Conservation (phyloP, 495 filamentous ascomycete genomes). For the Parathielavia appendiculata region DNA sequence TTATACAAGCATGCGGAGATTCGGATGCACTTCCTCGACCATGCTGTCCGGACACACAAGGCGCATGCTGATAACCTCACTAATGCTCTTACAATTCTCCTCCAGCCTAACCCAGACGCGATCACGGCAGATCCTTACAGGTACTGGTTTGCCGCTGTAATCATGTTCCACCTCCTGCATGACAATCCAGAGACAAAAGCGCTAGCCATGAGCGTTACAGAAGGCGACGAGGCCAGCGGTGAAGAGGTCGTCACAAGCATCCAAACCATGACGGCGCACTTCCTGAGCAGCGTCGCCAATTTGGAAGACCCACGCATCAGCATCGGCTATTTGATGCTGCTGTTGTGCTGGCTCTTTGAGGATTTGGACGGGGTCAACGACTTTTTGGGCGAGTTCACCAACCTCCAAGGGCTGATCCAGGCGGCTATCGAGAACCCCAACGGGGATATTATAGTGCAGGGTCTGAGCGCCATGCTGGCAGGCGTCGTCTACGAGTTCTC, state of each 20-base stretch:
- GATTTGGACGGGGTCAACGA: constrained; percentile 89
- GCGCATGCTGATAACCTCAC: constrained; percentile 76
- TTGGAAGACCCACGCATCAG: constrained; percentile 74
- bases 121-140: constrained; percentile 77
- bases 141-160: constrained; percentile 84
- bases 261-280: constrained; percentile 74
- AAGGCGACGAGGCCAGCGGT: constrained; percentile 83
- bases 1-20: constrained; percentile 74
- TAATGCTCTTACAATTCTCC: constrained; percentile 82
- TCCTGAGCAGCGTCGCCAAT: constrained; percentile 65
- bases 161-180: constrained; percentile 83
- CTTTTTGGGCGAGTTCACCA: constrained; percentile 91
- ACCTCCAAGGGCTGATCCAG: constrained; percentile 77
- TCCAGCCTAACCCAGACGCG: constrained; percentile 54
- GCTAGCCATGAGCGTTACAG: constrained; percentile 72
- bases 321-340: constrained; percentile 83
- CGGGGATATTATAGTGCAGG: constrained; percentile 63
- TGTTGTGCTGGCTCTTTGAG: constrained; percentile 92
- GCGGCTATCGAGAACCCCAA: constrained; percentile 53
- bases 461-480: constrained; percentile 75
- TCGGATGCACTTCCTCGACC: constrained; percentile 72
- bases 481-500: constrained; percentile 96
- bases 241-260: constrained; percentile 96
- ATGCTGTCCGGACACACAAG: constrained; percentile 83
- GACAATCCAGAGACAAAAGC: constrained; percentile 77